These are phyloP conservation scores for Pseudocercospora musae DNA, from an alignment of 2,329 filamentous ascomycete genomes.

Conservation along the genomic window DNA sequence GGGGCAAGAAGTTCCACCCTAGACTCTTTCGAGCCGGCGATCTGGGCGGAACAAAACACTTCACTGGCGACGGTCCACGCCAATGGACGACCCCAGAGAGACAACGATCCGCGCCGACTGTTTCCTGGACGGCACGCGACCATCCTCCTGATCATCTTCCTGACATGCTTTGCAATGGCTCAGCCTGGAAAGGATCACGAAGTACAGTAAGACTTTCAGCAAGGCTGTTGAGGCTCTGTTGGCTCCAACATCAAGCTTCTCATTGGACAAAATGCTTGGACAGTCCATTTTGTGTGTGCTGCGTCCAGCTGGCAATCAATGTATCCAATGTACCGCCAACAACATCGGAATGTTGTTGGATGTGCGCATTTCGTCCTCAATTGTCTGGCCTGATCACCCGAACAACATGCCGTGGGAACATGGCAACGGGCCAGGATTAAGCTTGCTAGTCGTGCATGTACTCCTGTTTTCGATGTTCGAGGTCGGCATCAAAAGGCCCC, in stretches of 20 bases:
- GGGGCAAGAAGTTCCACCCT: neutral
- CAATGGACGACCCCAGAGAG: neutral
- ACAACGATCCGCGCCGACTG: neutral
- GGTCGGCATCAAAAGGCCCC: neutral
- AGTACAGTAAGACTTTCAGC: neutral
- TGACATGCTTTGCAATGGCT: neutral
- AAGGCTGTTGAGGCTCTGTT: neutral
- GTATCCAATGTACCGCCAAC: too few species aligned
- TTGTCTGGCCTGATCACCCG: neutral
- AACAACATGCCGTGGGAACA: neutral
- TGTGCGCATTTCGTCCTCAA: neutral
- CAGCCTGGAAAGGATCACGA: neutral
- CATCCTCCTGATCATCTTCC: neutral
- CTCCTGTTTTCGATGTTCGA: constrained; percentile 1
- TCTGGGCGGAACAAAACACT: neutral
- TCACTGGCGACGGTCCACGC: neutral
- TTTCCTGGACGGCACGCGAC: neutral
- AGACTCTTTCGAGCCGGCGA: neutral
- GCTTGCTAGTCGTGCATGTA: neutral
- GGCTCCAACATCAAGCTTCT: neutral
- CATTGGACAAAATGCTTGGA: neutral
- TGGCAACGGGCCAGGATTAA: neutral
- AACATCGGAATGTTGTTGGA: neutral
- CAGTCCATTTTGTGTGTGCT: neutral
- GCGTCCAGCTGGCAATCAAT: too few species aligned